These are phyloP conservation scores for Dioszegia aurantiaca DNA, from an alignment of 768 basidiomycete genomes.

Conservation along the genomic window DNA sequence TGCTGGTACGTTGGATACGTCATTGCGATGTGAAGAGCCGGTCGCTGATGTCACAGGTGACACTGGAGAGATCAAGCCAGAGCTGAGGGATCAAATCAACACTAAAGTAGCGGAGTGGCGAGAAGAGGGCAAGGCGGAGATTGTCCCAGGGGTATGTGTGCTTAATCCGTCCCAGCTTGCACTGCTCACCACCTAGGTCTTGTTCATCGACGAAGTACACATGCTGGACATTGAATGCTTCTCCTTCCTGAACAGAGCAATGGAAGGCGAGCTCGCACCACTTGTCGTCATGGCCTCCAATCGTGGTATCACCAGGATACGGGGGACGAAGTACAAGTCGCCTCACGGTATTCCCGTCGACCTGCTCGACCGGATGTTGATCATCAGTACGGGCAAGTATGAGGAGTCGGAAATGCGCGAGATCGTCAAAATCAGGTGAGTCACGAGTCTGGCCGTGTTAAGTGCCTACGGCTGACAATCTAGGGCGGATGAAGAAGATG, in stretches of 20 bases:
- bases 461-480: not conserved
- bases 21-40: not conserved
- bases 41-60: slow-evolving; percentile 68
- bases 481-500: slow-evolving; percentile 94
- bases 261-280: slow-evolving; percentile 89
- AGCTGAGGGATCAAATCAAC: slow-evolving; percentile 93
- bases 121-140: slow-evolving; percentile 97
- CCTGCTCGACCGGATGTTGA: slow-evolving; percentile 88
- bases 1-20: slow-evolving; percentile 41
- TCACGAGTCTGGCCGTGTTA: slow-evolving; percentile 5
- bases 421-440: slow-evolving; percentile 87
- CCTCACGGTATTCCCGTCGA: slow-evolving; percentile 95
- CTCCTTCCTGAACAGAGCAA: slow-evolving; percentile 93
- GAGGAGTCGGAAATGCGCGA: slow-evolving; percentile 76
- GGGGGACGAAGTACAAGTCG: slow-evolving; percentile 89
- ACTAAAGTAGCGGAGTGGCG: slow-evolving; percentile 95
- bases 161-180: not conserved
- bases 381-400: slow-evolving; percentile 90
- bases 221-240: slow-evolving; percentile 99
- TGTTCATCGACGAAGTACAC: slow-evolving; percentile 98
- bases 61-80: slow-evolving; percentile 97
- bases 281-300: slow-evolving; percentile 99
- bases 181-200: slow-evolving; percentile 60
- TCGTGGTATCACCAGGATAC: slow-evolving; percentile 87
- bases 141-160: slow-evolving; percentile 89